These are phyloP conservation scores for Hymenoscyphus fructigenus DNA, from an alignment of 2,329 filamentous ascomycete species.

Conservation along the genomic window DNA sequence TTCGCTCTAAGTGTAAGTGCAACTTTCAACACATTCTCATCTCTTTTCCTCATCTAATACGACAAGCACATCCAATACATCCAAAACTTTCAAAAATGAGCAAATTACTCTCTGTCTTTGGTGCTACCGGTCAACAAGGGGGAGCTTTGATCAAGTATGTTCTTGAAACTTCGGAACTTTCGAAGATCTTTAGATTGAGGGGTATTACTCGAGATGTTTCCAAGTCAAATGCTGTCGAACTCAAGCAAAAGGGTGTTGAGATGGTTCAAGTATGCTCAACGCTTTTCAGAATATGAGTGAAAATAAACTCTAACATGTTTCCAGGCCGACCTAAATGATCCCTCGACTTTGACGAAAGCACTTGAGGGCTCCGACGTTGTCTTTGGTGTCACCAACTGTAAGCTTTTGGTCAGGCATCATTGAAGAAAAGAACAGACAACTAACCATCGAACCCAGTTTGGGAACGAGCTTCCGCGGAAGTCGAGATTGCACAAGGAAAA, in stretches of 20 bases:
- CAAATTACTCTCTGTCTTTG: slow-evolving; percentile 47
- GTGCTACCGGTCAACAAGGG: slow-evolving; percentile 54
- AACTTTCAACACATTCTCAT: no score
- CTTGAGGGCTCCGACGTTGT: slow-evolving; percentile 46
- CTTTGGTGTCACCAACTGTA: slow-evolving; percentile 37
- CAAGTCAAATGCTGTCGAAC: slow-evolving; percentile 41
- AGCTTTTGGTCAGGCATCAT: background rate
- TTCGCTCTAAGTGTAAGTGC: no score
- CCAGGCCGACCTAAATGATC: slow-evolving; percentile 39
- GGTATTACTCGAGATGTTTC: slow-evolving; percentile 47
- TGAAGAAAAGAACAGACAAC: no score
- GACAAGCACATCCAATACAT: no score
- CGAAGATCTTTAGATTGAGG: slow-evolving; percentile 47
- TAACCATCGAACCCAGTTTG: no score
- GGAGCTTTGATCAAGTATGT: slow-evolving; percentile 47
- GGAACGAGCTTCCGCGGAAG: slow-evolving; percentile 34
- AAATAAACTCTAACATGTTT: no score
- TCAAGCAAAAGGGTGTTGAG: slow-evolving; percentile 37
- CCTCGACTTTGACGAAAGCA: slow-evolving; percentile 41
- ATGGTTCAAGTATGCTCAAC: slow-evolving; percentile 35
- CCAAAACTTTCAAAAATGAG: slow-evolving; percentile 8
- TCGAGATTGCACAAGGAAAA: slow-evolving; percentile 33
- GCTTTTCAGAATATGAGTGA: no score
- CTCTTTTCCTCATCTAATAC: no score
- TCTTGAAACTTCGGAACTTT: slow-evolving; percentile 45